Evolutionary conservation across 148 eudicot genomes (phyloP), one percentile per base, ranked within the genome.

Genomic region (Salicornia ramosissima): DNA sequence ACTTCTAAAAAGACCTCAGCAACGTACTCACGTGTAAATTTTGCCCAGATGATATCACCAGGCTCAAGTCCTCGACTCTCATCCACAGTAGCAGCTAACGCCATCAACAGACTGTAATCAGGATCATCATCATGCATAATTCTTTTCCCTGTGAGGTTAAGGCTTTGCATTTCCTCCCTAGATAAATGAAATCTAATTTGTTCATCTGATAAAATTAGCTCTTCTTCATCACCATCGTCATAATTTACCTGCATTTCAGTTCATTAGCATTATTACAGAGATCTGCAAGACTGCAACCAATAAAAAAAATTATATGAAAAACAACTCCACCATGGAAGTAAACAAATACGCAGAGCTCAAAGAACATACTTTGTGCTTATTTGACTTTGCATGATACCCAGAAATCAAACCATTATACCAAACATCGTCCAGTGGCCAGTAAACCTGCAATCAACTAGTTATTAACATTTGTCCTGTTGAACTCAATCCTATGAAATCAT

Each of bases 1-100:
- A 14, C 6, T 33, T 24, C 49, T 18, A 16, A 47, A 65, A 39
- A 67, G 43, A 40, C 52, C 34, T 66, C n/a, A 22, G 47, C 39
- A 53, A 54, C 57, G 19, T 61, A 77, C 83, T 54, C 75, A 94
- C 99, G 97, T 18, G 96, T 82, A 71, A 94, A 84, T 78, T 94
- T 94, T 29, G 93, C 97, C 99, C 97, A 94, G 67, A 94, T 90
- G 31, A 88, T 84, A 75, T 94, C 97, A 45, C 96, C 99, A 53
- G 88, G 83, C 77, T 86, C 97, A 82, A 83, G 86, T 47, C 87
- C 99, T 63, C 84, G 85, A 74, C 86, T 80, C 59, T 88, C 97
- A 80, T 86, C 97, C 77, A 94, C 80, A 72, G 83, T 87, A 70
- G 97, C 99, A 57, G 99, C 97, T 79, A 90, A 67, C 45, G 78